Base-by-base conservation (phyloP, 1,284 basidiomycete genomes). In the Rhodofomes roseus region DNA sequence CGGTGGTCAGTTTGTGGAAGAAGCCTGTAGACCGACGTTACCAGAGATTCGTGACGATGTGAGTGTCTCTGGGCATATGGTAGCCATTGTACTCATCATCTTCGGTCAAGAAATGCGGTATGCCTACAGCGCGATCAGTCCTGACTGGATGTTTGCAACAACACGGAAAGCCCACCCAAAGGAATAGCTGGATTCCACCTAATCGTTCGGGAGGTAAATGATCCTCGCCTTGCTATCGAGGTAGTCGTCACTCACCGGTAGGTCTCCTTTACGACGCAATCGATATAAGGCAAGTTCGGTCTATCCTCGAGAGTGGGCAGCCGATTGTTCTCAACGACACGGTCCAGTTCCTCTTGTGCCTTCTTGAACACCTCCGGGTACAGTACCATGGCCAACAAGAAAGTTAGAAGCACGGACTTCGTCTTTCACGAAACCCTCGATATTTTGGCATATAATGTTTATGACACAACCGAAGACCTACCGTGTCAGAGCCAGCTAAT, bases 181-280 rank as follows among this genome's bases (percentile, higher is more conserved):
- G 31, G 18, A 6, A 52, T 2, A 18, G 50, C 31, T 7, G n/a
- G 18, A 52, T 52, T 52, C 34, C 50, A 52, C 9, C 50, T 52
- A 9, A 11, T 12, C 12, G 8, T 22, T 9, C 4, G 1, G n/a
- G 4, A 34, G 4, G 16, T 29, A 51, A 46, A 43, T 59, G 37
- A 27, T 46, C 9, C n/a, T 8, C 20, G 31, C 4, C 31, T 34
- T 34, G 31, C 31, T 5, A 4, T 34, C 5, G 5, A 34, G 31
- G 31, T 34, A 34, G 31, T 23, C n/a, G n/a, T n/a, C n/a, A 62
- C 60, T 31, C 57, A 65, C 60, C 54, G 55, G 61, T 51, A 52
- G 2, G 70, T 64, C 62, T 78, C 76, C 55, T 69, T 70, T 20
- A 76, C 58, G n/a, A 73, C 60, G 11, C 71, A 72, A n/a, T 70